These are phyloP conservation scores for Solanum rostratum DNA, from an alignment of 257 asterid genomes.

Conservation along the genomic window DNA sequence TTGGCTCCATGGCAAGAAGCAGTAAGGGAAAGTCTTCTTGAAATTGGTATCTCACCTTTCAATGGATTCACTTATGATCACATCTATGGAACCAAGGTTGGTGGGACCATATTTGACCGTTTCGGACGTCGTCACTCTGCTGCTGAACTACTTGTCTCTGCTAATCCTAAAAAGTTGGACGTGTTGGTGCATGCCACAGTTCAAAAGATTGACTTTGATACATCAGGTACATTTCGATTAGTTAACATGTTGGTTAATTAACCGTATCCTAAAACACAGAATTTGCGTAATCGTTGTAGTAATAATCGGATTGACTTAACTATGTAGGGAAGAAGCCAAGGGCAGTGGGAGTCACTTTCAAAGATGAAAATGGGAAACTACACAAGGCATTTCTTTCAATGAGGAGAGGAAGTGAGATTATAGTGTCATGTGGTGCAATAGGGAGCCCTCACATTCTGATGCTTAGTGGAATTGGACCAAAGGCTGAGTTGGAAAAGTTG, in stretches of 20 bases:
- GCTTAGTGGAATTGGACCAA: constrained; percentile 88
- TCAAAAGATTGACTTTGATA: constrained; percentile 61
- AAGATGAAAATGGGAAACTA: constrained; percentile 60
- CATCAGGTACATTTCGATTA: constrained; percentile 23
- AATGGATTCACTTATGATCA: constrained; percentile 96
- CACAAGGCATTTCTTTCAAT: constrained; percentile 68
- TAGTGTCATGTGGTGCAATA: constrained; percentile 79
- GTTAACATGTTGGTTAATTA: not conserved
- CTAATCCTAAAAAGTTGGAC: constrained; percentile 48
- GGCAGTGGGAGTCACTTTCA: constrained; percentile 74
- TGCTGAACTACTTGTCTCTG: constrained; percentile 80
- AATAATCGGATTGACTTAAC: not conserved
- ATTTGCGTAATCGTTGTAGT: not conserved
- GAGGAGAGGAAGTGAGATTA: constrained; percentile 54
- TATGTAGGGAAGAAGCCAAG: constrained; percentile 50
- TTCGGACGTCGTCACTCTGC: constrained; percentile 84
- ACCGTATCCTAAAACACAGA: not conserved
- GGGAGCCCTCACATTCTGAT: constrained; percentile 94
- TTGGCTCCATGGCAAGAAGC: constrained; percentile 77
- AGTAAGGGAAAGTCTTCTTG: constrained; percentile 63
- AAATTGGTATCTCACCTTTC: constrained; percentile 78
- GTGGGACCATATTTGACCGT: constrained; percentile 84
- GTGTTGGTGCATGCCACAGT: constrained; percentile 77
- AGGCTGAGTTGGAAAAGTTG: constrained; percentile 45
- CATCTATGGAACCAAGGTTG: constrained; percentile 81